phyloP scores from a whole-genome alignment of 768 basidiomycete genomes.

The Xerocomellus amylosporus region DNA sequence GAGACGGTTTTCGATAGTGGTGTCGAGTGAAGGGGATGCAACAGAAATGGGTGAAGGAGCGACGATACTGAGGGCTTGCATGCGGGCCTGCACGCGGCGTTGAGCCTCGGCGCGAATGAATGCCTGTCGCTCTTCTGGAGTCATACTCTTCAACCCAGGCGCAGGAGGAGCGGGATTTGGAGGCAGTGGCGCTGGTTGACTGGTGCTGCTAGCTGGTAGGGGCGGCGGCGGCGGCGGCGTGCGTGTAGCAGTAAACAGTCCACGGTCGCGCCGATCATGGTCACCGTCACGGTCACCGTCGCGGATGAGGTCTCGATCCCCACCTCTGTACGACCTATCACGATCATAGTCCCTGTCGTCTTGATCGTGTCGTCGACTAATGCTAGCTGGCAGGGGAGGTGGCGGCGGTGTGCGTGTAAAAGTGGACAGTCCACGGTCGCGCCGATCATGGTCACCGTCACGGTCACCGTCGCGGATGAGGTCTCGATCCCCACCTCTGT shows the following conservation, averaged over 20 bases:
- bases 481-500: constrained; percentile 32
- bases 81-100: constrained; percentile 78
- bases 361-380: too few relatives aligned
- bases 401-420: constrained; percentile 40
- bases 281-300: constrained; percentile 35
- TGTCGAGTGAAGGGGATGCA: constrained; percentile 60
- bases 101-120: constrained; percentile 78
- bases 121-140: constrained; percentile 76
- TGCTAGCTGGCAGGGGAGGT: constrained; percentile 42
- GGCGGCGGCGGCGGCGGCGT: constrained; percentile 43
- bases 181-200: constrained; percentile 41
- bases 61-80: constrained; percentile 77
- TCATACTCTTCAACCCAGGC: constrained; percentile 70
- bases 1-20: constrained; percentile 79
- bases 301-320: constrained; percentile 17
- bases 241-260: constrained; percentile 37
- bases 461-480: constrained; percentile 13
- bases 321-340: constrained; percentile 32
- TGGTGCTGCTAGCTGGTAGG: constrained; percentile 36
- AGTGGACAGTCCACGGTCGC: constrained; percentile 37
- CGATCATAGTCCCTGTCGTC: constrained; percentile 39
- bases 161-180: constrained; percentile 55
- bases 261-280: constrained; percentile 39
- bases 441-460: constrained; percentile 37
- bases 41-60: constrained; percentile 35